Percentiles rank a stretch among this genome's conserved stretches.
phyloP scores from a whole-genome alignment of 2,329 filamentous ascomycete species.

The Fusarium sp. region DNA sequence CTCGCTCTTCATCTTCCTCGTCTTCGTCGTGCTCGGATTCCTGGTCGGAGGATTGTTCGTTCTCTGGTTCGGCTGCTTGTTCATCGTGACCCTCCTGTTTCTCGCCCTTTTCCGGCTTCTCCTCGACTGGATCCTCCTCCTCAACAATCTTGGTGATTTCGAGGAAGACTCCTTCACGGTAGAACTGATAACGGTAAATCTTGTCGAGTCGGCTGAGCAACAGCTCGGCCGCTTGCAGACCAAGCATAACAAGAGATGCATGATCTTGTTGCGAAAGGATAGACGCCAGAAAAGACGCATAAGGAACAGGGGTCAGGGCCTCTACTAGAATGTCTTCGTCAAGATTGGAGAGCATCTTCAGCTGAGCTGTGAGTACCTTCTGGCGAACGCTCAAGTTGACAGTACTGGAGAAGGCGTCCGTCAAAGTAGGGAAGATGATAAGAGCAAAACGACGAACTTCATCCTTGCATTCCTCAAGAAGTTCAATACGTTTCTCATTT shows the following conservation, averaged over 20 bases:
- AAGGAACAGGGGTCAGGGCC: slow-evolving; percentile 86
- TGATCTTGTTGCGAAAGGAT: slow-evolving; percentile 97
- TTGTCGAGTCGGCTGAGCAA: slow-evolving; percentile 84
- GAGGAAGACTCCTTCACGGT: slow-evolving; percentile 93
- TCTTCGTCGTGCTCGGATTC: slow-evolving; percentile 45
- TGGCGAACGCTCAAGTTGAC: slow-evolving; percentile 95
- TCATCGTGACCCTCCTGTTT: slow-evolving; percentile 41
- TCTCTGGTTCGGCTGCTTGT: slow-evolving; percentile 44
- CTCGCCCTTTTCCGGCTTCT: slow-evolving; percentile 24
- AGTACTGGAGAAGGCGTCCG: slow-evolving; percentile 96
- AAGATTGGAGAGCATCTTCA: slow-evolving; percentile 98
- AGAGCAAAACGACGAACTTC: slow-evolving; percentile 93
- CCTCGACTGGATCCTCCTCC: slow-evolving; percentile 50
- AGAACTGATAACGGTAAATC: slow-evolving; percentile 96
- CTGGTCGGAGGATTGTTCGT: slow-evolving; percentile 46
- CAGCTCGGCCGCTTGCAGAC: slow-evolving; percentile 89
- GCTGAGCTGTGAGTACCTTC: slow-evolving; percentile 93
- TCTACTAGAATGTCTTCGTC: slow-evolving; percentile 86
- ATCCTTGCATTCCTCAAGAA: slow-evolving; percentile 83
- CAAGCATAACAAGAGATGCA: slow-evolving; percentile 84
- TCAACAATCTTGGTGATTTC: slow-evolving; percentile 86
- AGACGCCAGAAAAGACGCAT: slow-evolving; percentile 93
- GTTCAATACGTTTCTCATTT: slow-evolving; percentile 83
- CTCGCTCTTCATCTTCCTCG: slow-evolving; percentile 50
- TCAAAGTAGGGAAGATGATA: slow-evolving; percentile 92